Conservation (phyloP, 2,329 filamentous ascomycete genomes). For the Hypomyces rosellus region DNA sequence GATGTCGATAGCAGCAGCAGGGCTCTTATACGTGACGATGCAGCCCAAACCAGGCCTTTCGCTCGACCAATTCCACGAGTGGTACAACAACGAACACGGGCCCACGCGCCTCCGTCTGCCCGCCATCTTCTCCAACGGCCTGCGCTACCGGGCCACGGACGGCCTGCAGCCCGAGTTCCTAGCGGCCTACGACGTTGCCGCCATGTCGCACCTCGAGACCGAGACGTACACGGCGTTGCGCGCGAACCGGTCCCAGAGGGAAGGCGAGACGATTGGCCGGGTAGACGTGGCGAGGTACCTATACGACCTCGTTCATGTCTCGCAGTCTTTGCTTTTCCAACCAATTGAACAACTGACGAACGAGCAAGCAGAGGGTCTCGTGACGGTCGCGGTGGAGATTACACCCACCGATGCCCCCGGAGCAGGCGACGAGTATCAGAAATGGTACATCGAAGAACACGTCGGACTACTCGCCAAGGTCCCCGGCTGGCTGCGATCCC, state of each 20-base stretch:
- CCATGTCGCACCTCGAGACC: conserved; percentile 64
- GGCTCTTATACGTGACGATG: conserved; percentile 83
- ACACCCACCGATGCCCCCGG: conserved; percentile 43
- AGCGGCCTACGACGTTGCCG: conserved; percentile 74
- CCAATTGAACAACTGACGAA: conserved; percentile 55
- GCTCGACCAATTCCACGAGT: conserved; percentile 72
- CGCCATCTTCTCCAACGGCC: conserved; percentile 67
- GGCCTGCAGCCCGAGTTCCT: conserved; percentile 60
- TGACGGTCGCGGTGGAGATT: conserved; percentile 57
- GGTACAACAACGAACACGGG: conserved; percentile 93
- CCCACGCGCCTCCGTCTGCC: conserved; percentile 71
- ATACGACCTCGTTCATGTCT: conserved; percentile 58
- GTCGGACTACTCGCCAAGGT: conserved; percentile 64
- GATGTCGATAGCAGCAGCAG: conserved; percentile 40
- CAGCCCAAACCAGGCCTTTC: conserved; percentile 63
- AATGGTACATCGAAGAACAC: conserved; percentile 74
- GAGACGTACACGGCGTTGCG: conserved; percentile 64
- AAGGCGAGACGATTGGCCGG: conserved; percentile 48
- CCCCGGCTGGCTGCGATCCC: conserved; percentile 71
- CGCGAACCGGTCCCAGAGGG: conserved; percentile 47
- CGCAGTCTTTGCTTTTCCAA: conserved; percentile 49
- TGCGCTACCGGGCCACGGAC: conserved; percentile 69
- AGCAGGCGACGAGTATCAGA: conserved; percentile 48
- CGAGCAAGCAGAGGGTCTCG: conserved; percentile 51
- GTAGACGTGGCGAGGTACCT: conserved; percentile 63